Percentiles rank a stretch among this genome's conserved stretches.
phyloP scores from a whole-genome alignment of 805 yeast species.

The Peterozyma xylosa region DNA sequence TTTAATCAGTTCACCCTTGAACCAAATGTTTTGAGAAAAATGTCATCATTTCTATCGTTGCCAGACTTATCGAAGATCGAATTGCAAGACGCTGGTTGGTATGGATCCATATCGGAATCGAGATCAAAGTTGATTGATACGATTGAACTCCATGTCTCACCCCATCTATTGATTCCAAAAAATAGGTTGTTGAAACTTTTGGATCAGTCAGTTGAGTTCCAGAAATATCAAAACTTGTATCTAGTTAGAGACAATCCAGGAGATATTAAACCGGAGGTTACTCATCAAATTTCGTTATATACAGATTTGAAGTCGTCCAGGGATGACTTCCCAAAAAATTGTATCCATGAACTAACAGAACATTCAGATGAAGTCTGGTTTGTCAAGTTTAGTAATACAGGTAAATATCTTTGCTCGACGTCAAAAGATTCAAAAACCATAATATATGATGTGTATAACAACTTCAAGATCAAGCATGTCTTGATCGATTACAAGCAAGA shows the following conservation, averaged over 20 bases:
- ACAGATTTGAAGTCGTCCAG: slow-evolving; percentile 11
- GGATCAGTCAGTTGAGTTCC: slow-evolving; percentile 42
- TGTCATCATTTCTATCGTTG: slow-evolving; percentile 17
- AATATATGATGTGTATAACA: slow-evolving; percentile 55
- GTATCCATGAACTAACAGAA: slow-evolving; percentile 35
- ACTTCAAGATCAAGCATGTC: slow-evolving; percentile 28
- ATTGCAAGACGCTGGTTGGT: slow-evolving; percentile 20
- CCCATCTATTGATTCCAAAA: slow-evolving; percentile 46
- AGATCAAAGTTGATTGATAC: slow-evolving; percentile 31
- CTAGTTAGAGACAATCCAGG: slow-evolving; percentile 22
- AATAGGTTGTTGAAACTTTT: slow-evolving; percentile 42
- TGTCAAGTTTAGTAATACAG: slow-evolving; percentile 69
- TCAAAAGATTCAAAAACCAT: slow-evolving; percentile 59
- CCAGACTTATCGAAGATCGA: slow-evolving; percentile 18
- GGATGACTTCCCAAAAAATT: slow-evolving; percentile 36
- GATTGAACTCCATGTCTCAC: slow-evolving; percentile 38
- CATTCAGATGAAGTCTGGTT: slow-evolving; percentile 83
- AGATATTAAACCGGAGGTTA: slow-evolving; percentile 13
- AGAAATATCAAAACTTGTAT: slow-evolving; percentile 27
- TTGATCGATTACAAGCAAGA: slow-evolving; percentile 22
- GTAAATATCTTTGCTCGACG: slow-evolving; percentile 69
- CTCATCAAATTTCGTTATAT: slow-evolving; percentile 16
- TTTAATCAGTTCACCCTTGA: slow-evolving; percentile 19
- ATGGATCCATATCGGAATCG: slow-evolving; percentile 22
- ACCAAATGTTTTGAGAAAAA: slow-evolving; percentile 9